phyloP scores from a whole-genome alignment of 129 eudicot genomes.

The Chrysanthemum makinoi region DNA sequence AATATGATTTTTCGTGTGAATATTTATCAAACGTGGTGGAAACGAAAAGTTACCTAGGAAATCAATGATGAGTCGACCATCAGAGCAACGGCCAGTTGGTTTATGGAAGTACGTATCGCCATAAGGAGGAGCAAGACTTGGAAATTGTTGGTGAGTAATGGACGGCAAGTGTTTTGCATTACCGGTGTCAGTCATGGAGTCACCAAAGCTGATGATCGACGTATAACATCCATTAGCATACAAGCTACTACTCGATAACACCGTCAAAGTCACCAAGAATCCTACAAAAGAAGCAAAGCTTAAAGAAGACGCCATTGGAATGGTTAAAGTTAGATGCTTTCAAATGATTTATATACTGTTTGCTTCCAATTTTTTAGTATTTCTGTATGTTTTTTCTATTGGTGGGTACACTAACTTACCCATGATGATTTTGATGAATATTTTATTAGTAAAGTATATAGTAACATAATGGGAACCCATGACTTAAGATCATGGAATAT shows the following conservation, averaged over 20 bases:
- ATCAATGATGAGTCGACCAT: slow-evolving; percentile 11
- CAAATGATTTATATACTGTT: too few relatives aligned
- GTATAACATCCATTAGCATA: background rate
- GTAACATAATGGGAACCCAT: too few relatives aligned
- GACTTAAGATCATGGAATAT: too few relatives aligned
- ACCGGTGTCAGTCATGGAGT: background rate
- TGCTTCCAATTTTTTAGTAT: too few relatives aligned
- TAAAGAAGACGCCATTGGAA: background rate
- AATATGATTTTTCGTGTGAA: too few relatives aligned
- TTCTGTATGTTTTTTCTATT: too few relatives aligned
- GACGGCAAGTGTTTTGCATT: background rate
- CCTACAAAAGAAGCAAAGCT: background rate
- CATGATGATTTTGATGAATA: too few relatives aligned
- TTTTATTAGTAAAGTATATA: too few relatives aligned
- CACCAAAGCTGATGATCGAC: background rate
- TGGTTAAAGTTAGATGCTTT: too few relatives aligned
- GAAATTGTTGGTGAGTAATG: background rate
- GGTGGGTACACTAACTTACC: too few relatives aligned
- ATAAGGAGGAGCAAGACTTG: background rate
- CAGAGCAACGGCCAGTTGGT: slow-evolving; percentile 6
- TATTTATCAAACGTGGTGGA: background rate
- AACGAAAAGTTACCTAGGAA: background rate
- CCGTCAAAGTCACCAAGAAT: background rate
- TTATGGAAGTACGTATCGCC: background rate
- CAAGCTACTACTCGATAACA: background rate